Conservation (phyloP, 2,329 filamentous ascomycete species). For the Ceratocystis diversiconidia region DNA sequence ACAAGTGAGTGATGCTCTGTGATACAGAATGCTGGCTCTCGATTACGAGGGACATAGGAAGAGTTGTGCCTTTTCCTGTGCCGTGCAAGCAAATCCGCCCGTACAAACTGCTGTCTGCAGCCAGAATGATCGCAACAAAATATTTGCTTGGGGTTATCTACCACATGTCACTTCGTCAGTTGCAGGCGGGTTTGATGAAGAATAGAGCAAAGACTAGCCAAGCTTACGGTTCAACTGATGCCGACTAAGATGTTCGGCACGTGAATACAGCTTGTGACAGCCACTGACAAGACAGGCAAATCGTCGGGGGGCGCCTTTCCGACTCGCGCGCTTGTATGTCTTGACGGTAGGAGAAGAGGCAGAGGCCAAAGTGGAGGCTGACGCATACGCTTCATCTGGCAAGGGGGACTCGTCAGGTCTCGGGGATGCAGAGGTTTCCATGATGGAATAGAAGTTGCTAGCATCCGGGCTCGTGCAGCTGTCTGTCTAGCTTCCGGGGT, state of each 20-base stretch:
- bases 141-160: constrained; percentile 63
- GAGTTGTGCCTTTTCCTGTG: constrained; percentile 52
- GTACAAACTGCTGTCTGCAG: constrained; percentile 64
- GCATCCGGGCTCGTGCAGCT: neutral
- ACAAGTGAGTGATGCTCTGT: neutral
- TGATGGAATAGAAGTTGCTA: neutral
- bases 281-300: constrained; percentile 54
- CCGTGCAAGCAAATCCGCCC: constrained; percentile 59
- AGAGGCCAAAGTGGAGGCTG: neutral
- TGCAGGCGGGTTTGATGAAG: constrained; percentile 16
- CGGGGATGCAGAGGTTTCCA: neutral
- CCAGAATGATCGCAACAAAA: constrained; percentile 62
- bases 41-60: constrained; percentile 37
- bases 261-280: constrained; percentile 67
- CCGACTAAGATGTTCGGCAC: constrained; percentile 66
- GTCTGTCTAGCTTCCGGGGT: neutral
- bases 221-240: constrained; percentile 64
- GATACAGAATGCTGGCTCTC: constrained; percentile 25
- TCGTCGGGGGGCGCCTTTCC: constrained; percentile 35
- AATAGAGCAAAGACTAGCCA: constrained; percentile 7
- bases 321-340: constrained; percentile 38
- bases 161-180: neutral
- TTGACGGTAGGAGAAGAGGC: neutral
- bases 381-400: neutral
- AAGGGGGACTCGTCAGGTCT: neutral